Evolutionary conservation across 2,329 filamentous ascomycete genomes (phyloP), one percentile per base, ranked within the genome.

Genomic region (Aspergillus aculeatus): DNA sequence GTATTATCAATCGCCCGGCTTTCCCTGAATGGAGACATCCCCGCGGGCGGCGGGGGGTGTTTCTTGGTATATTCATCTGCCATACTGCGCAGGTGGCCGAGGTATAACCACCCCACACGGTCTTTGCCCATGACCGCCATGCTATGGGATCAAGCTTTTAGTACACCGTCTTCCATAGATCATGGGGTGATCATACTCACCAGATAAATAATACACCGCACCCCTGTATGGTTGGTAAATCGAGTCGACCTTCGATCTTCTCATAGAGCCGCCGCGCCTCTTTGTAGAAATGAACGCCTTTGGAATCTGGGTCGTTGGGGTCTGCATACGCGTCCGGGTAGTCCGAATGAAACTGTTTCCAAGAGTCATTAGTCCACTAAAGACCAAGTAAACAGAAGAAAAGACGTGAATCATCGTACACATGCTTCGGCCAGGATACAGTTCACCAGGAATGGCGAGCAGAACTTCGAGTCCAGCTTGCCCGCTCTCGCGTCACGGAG

Each of bases 361-460:
- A 5, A 1, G 1, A 19, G 7, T 23, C 24, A 1, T 14, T 21
- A 21, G 47, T 26, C 1, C 47, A 12, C 10, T 2, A 21, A 12
- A 1, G 21, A 19, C n/a, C 2, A 11, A 23, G 6, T 12, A 4
- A 23, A 49, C 9, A 11, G 5, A 35, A 16, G 10, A 16, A 5
- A 5, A 4, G 4, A 2, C 1, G 11, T 4, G 47, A 3, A 21
- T 24, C n/a, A 7, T 10, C 57, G 50, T 56, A 69, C 68, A 48
- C 61, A 70, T n/a, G 66, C 67, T 24, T 64, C 57, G n/a, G 69
- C 65, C 19, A 73, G 58, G 4, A 75, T 63, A 4, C 62, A 62
- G 44, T 74, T 71, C 2, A 75, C 71, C 2, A 75, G 60, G 16
- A 74, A 65, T 0, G 72, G 68, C 16, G 70, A 72, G 55, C 71